phyloP scores from a whole-genome alignment of 345 rosid species.

The Brassica incana region DNA sequence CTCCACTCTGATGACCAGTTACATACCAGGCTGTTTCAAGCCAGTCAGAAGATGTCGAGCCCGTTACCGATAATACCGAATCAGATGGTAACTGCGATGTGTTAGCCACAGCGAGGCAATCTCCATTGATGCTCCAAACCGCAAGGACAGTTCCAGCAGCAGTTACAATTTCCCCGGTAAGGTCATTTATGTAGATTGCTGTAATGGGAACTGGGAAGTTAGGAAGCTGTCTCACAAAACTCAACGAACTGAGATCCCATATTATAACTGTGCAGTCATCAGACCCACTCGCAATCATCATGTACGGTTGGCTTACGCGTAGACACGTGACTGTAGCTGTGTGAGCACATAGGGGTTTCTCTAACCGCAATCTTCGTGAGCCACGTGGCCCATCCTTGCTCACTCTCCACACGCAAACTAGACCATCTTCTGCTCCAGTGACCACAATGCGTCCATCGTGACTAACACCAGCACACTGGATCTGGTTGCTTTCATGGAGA shows the following conservation, averaged over 20 bases:
- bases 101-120: slow-evolving; percentile 84
- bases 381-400: slow-evolving; percentile 66
- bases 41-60: slow-evolving; percentile 88
- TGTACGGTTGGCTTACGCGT: slow-evolving; percentile 93
- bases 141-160: slow-evolving; percentile 97
- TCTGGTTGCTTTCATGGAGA: slow-evolving; percentile 91
- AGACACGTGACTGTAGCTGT: slow-evolving; percentile 80
- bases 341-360: slow-evolving; percentile 86
- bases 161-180: slow-evolving; percentile 89
- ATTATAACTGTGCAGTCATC: slow-evolving; percentile 87
- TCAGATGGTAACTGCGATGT: slow-evolving; percentile 98
- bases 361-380: slow-evolving; percentile 51
- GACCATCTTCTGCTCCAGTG: slow-evolving; percentile 93
- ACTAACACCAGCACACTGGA: slow-evolving; percentile 80
- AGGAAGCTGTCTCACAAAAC: slow-evolving; percentile 82
- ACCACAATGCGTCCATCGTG: slow-evolving; percentile 92
- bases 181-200: slow-evolving; percentile 85
- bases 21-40: slow-evolving; percentile 86
- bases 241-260: slow-evolving; percentile 94
- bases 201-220: slow-evolving; percentile 85
- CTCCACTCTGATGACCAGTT: slow-evolving; percentile 99
- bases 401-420: slow-evolving; percentile 85
- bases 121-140: slow-evolving; percentile 97
- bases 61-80: slow-evolving; percentile 81
- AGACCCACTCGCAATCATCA: slow-evolving; percentile 95